Conservation (phyloP, 164 flowering plant genomes). For the Piper longum region DNA sequence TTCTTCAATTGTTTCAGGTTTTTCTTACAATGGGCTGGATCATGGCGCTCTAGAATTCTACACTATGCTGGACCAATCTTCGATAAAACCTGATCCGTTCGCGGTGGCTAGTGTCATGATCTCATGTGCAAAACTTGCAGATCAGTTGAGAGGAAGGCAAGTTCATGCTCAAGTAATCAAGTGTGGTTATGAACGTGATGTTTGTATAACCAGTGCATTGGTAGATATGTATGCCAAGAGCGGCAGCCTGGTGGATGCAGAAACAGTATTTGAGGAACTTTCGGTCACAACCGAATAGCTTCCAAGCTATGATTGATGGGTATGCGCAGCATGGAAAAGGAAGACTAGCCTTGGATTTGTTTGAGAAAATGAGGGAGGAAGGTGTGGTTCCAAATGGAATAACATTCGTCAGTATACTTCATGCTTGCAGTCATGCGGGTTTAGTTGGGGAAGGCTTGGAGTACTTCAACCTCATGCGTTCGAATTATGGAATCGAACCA, state of each 20-base stretch:
- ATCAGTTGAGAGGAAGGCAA: slow-evolving; percentile 8
- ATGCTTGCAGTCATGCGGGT: slow-evolving; percentile 10
- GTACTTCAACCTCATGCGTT: slow-evolving; percentile 5
- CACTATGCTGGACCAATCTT: slow-evolving; percentile 3
- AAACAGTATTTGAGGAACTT: slow-evolving; percentile 1
- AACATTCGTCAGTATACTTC: slow-evolving; percentile 7
- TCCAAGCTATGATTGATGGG: slow-evolving; percentile 10
- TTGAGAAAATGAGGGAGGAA: slow-evolving; percentile 7
- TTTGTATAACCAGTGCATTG: slow-evolving; percentile 10
- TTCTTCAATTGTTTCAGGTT: slow-evolving; percentile 10
- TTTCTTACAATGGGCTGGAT: slow-evolving; percentile 10
- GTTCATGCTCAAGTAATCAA: slow-evolving; percentile 9
- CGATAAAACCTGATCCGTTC: slow-evolving; percentile 7
- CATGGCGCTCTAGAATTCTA: slow-evolving; percentile 11
- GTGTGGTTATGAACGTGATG: slow-evolving; percentile 6
- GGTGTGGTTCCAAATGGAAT: slow-evolving; percentile 4
- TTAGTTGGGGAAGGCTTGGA: slow-evolving; percentile 6
- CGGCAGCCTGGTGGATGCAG: slow-evolving; percentile 5
- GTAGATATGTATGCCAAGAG: slow-evolving; percentile 9
- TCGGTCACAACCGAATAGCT: slow-evolving; percentile 4
- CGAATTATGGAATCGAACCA: slow-evolving; percentile 4
- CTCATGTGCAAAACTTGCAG: slow-evolving; percentile 12
- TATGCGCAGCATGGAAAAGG: slow-evolving; percentile 11
- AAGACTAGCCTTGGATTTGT: slow-evolving; percentile 5
- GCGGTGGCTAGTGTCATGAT: slow-evolving; percentile 5